A percentile compares a stretch with the other conserved stretches of the same genome.
phyloP scores from a whole-genome alignment of 495 filamentous ascomycete species.

The Cercophora scortea region DNA sequence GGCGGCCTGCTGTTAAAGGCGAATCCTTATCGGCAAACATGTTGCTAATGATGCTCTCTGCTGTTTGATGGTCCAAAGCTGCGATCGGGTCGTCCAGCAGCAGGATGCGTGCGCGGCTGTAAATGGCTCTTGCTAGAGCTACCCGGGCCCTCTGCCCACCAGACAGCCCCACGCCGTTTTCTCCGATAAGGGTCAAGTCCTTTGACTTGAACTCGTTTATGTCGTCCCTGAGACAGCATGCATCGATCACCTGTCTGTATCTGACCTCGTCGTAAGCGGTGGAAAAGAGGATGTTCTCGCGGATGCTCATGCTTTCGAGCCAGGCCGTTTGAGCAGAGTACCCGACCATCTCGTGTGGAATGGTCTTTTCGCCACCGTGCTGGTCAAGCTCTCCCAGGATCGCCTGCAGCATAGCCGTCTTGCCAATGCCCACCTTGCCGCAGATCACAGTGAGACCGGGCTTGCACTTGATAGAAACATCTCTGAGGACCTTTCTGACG shows the following conservation, averaged over 20 bases:
- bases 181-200: slow-evolving; percentile 89
- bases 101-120: slow-evolving; percentile 84
- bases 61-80: slow-evolving; percentile 84
- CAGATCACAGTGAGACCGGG: slow-evolving; percentile 54
- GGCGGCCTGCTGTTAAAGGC: slow-evolving; percentile 52
- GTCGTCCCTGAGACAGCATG: slow-evolving; percentile 87
- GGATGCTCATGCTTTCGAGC: slow-evolving; percentile 86
- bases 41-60: slow-evolving; percentile 60
- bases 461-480: slow-evolving; percentile 53
- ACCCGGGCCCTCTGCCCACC: slow-evolving; percentile 93
- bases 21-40: slow-evolving; percentile 48
- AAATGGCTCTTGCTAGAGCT: slow-evolving; percentile 86
- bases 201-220: slow-evolving; percentile 85
- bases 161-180: slow-evolving; percentile 91
- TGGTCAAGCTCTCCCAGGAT: slow-evolving; percentile 73
- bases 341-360: slow-evolving; percentile 62
- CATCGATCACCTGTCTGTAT: slow-evolving; percentile 81
- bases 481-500: slow-evolving; percentile 48
- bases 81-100: slow-evolving; percentile 93
- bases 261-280: slow-evolving; percentile 66
- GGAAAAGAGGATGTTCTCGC: slow-evolving; percentile 76
- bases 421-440: slow-evolving; percentile 73
- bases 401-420: slow-evolving; percentile 71
- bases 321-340: slow-evolving; percentile 85
- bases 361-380: slow-evolving; percentile 45